phyloP scores from a whole-genome alignment of 2,329 filamentous ascomycete species.

The Pleoardoris graminearum region DNA sequence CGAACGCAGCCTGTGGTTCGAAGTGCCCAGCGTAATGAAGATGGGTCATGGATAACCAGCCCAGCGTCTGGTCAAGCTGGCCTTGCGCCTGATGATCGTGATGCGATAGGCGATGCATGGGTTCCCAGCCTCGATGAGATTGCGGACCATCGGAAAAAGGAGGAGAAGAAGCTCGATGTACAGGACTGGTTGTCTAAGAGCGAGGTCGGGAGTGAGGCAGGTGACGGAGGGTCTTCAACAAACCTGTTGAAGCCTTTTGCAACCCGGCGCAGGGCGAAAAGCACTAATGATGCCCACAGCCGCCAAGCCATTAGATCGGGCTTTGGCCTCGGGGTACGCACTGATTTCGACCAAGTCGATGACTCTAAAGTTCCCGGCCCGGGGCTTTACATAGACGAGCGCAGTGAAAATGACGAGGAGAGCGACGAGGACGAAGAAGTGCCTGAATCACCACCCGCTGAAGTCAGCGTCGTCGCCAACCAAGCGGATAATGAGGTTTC shows the following conservation, averaged over 20 bases:
- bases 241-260: conserved; percentile 33
- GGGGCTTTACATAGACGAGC: conserved; percentile 49
- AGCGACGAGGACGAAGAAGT: conserved; percentile 34
- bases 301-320: conserved; percentile 24
- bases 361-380: conserved; percentile 56
- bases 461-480: conserved; percentile 32
- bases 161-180: conserved; percentile 59
- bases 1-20: conserved; percentile 34
- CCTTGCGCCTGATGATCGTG: conserved; percentile 52
- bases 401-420: conserved; percentile 44
- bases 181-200: conserved; percentile 55
- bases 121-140: conserved; percentile 57
- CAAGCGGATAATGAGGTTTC: conserved; percentile 30
- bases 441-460: conserved; percentile 43
- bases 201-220: conserved; percentile 53
- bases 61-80: conserved; percentile 49
- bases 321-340: conserved; percentile 39
- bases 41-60: conserved; percentile 53
- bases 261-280: conserved; percentile 53
- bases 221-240: conserved; percentile 40
- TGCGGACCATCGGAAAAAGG: conserved; percentile 50
- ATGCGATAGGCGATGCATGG: conserved; percentile 45
- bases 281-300: conserved; percentile 44
- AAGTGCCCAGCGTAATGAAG: conserved; percentile 43
- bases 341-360: conserved; percentile 36